These are phyloP conservation scores for Thielaviopsis populi DNA, from an alignment of 2,329 filamentous ascomycete genomes.

Conservation along the genomic window DNA sequence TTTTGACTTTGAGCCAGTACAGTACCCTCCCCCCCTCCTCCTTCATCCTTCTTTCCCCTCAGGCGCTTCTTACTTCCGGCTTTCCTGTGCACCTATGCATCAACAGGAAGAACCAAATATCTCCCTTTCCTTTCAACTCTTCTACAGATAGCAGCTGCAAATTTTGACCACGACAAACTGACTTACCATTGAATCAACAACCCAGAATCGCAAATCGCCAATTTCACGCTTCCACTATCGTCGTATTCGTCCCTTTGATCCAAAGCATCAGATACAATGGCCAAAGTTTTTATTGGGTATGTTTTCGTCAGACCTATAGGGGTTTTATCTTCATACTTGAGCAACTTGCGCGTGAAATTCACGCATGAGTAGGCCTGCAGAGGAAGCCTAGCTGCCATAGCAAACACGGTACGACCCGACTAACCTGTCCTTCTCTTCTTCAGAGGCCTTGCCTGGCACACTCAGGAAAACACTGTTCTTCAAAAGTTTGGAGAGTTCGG, in stretches of 20 bases:
- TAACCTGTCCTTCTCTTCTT: background rate
- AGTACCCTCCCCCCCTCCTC: background rate
- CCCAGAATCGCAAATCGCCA: background rate
- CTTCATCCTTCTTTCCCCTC: conserved; percentile 2
- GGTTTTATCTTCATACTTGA: background rate
- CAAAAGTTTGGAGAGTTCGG: conserved; percentile 90
- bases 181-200: background rate
- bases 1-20: background rate
- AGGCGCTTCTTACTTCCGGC: background rate
- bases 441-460: conserved; percentile 97
- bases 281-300: conserved; percentile 91
- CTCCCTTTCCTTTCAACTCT: background rate
- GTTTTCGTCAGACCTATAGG: conserved; percentile 22
- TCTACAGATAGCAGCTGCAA: background rate
- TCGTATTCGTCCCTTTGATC: background rate
- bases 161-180: background rate
- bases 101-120: background rate
- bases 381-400: background rate
- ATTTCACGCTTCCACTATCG: background rate
- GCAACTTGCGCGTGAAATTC: background rate
- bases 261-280: conserved; percentile 40
- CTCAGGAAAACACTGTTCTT: conserved; percentile 73
- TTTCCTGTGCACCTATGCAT: background rate
- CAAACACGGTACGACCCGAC: background rate
- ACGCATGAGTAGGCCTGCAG: background rate